phyloP scores from a whole-genome alignment of 495 filamentous ascomycete species.

The Hypoxylon subgilvum region DNA sequence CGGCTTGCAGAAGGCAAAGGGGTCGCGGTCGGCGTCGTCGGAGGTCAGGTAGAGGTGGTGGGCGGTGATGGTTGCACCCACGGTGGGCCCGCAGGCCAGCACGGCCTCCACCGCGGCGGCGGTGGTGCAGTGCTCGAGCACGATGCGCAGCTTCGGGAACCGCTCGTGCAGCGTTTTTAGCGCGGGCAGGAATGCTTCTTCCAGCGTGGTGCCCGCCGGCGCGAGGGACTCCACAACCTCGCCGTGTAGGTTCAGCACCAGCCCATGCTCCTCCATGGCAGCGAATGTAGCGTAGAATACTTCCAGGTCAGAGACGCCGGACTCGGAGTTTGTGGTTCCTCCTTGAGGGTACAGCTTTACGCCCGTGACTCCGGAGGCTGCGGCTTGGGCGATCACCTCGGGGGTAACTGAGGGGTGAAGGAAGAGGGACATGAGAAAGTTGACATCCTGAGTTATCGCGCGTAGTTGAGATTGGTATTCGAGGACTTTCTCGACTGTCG shows the following conservation, averaged over 20 bases:
- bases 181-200: conserved; percentile 80
- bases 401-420: conserved; percentile 75
- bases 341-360: conserved; percentile 74
- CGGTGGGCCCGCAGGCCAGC: conserved; percentile 72
- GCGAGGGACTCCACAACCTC: conserved; percentile 55
- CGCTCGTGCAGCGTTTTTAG: conserved; percentile 69
- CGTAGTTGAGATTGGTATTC: conserved; percentile 73
- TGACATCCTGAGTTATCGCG: conserved; percentile 72
- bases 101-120: conserved; percentile 82
- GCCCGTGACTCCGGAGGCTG: conserved; percentile 65
- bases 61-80: conserved; percentile 62
- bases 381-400: conserved; percentile 75
- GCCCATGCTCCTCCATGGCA: conserved; percentile 66
- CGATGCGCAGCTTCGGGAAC: conserved; percentile 82
- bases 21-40: conserved; percentile 75
- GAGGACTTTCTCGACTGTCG: conserved; percentile 62
- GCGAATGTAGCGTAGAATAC: conserved; percentile 75
- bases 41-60: conserved; percentile 82
- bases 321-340: conserved; percentile 81
- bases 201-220: conserved; percentile 74
- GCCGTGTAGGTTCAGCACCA: conserved; percentile 67
- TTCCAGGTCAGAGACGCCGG: conserved; percentile 66
- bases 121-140: conserved; percentile 83
- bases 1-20: conserved; percentile 90
- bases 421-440: conserved; percentile 89